phyloP scores from a whole-genome alignment of 2,329 filamentous ascomycete genomes.

The Chrysoporthe puriensis region DNA sequence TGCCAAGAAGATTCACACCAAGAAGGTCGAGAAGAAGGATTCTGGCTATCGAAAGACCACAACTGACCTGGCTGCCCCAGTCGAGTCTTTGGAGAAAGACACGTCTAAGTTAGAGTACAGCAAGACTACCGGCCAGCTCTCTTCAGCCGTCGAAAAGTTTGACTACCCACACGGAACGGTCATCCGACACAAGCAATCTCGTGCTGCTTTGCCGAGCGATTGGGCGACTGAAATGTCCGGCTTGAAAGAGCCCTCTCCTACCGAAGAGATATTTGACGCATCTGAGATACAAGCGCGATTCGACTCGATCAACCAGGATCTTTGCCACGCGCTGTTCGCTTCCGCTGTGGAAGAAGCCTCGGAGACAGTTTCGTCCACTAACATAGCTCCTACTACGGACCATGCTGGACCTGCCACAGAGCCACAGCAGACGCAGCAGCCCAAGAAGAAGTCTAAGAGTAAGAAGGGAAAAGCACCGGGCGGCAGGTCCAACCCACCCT shows the following conservation, averaged over 20 bases:
- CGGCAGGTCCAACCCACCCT: not conserved
- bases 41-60: constrained; percentile 9
- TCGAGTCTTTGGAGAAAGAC: not conserved
- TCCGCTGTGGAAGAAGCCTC: not conserved
- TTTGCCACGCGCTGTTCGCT: not conserved
- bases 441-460: constrained; percentile 12
- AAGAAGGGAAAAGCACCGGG: constrained; percentile 18
- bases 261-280: not conserved
- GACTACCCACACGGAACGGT: constrained; percentile 16
- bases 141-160: constrained; percentile 12
- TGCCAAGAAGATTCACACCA: not conserved
- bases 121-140: constrained; percentile 11
- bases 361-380: not conserved
- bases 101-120: constrained; percentile 11
- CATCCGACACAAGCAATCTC: constrained; percentile 22
- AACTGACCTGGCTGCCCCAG: constrained; percentile 10
- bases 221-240: not conserved
- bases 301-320: not conserved
- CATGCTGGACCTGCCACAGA: not conserved
- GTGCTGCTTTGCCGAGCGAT: constrained; percentile 7
- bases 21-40: not conserved
- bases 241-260: not conserved
- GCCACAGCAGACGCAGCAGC: constrained; percentile 2
- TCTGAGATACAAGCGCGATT: constrained; percentile 15
- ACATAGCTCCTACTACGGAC: no score